These are phyloP conservation scores for Trematosphaeria pertusa DNA, from an alignment of 2,329 filamentous ascomycete genomes.

Conservation along the genomic window DNA sequence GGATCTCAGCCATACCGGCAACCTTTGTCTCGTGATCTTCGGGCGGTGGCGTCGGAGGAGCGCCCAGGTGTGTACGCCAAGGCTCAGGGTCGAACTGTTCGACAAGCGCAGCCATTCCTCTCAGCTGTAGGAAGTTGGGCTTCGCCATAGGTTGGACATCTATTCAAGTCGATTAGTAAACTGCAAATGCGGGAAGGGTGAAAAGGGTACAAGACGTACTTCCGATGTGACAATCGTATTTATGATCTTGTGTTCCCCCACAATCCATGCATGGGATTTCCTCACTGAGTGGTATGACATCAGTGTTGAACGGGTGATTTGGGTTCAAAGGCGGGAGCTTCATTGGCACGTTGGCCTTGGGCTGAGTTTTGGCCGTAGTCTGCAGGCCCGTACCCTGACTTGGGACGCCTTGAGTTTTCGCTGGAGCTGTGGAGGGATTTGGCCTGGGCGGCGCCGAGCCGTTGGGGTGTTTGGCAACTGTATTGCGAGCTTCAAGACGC, in stretches of 20 bases:
- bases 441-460: too few species aligned
- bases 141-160: conserved; percentile 16
- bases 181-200: neutral
- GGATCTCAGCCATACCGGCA: conserved; percentile 20
- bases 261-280: conserved; percentile 37
- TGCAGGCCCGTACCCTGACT: too few species aligned
- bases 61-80: conserved; percentile 26
- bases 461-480: too few species aligned
- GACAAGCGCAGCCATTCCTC: conserved; percentile 17
- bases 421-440: too few species aligned
- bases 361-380: too few species aligned
- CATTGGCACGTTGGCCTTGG: too few species aligned
- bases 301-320: neutral
- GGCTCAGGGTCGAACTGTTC: conserved; percentile 33
- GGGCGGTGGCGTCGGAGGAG: conserved; percentile 6
- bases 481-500: too few species aligned
- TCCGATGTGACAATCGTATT: conserved; percentile 24
- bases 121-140: conserved; percentile 19
- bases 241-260: conserved; percentile 18
- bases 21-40: conserved; percentile 15
- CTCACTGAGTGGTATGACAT: conserved; percentile 6
- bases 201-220: conserved; percentile 19
- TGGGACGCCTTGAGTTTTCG: too few species aligned
- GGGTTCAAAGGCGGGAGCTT: too few species aligned
- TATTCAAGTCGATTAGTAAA: conserved; percentile 2